A percentile compares a stretch with the other conserved stretches of the same genome.
Evolutionary conservation across 768 basidiomycete species (phyloP).

Genomic region (Suillus clintonianus): DNA sequence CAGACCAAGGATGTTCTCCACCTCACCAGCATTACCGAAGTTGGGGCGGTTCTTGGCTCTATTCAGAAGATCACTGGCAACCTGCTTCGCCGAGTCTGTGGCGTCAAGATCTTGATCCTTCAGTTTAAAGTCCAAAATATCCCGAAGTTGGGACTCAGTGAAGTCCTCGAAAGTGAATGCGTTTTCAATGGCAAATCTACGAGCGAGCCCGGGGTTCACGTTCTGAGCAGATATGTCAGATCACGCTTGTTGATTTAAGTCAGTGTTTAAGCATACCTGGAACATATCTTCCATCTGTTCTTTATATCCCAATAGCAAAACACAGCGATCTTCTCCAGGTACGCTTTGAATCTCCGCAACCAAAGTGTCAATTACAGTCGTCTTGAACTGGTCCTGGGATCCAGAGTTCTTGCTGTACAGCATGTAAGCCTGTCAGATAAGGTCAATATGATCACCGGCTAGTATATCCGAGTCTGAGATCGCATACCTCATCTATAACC

Average conservation of each 20-base stretch:
- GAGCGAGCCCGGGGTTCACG: conserved; percentile 66
- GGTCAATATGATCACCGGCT: neutral
- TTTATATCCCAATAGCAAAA: conserved; percentile 66
- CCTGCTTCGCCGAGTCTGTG: conserved; percentile 55
- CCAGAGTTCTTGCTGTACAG: conserved; percentile 46
- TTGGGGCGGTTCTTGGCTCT: conserved; percentile 47
- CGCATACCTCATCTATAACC: conserved; percentile 65
- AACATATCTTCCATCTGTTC: conserved; percentile 75
- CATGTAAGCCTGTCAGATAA: conserved; percentile 60
- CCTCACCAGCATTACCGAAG: conserved; percentile 67
- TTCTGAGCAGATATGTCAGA: conserved; percentile 41
- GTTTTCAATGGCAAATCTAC: conserved; percentile 69
- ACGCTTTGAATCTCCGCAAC: conserved; percentile 73
- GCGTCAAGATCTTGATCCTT: conserved; percentile 57
- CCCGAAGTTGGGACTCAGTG: conserved; percentile 48
- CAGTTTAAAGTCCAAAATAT: conserved; percentile 58
- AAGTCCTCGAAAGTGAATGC: conserved; percentile 74
- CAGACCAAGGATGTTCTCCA: conserved; percentile 56
- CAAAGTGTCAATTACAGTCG: conserved; percentile 71
- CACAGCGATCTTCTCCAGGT: conserved; percentile 70
- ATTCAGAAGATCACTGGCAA: conserved; percentile 51
- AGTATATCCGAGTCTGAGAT: neutral
- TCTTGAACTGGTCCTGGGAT: conserved; percentile 54
- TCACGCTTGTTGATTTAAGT: neutral
- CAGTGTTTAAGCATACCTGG: conserved; percentile 44